Base-by-base conservation (phyloP, 2,329 filamentous ascomycete species). In the Clathrospora elynae region DNA sequence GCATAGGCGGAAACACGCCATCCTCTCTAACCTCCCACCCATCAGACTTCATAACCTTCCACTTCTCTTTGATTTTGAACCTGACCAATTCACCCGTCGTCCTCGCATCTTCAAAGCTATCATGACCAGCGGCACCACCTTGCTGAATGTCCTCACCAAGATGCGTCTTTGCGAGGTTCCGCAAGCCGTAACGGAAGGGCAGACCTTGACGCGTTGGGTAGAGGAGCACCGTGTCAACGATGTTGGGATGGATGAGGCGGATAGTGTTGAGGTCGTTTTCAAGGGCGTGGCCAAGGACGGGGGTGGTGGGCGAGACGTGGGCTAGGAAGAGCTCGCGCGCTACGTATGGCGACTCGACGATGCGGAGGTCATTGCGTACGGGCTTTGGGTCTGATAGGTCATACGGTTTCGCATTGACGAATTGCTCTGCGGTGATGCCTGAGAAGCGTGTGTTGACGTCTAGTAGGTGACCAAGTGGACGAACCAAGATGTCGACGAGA, bases 361-460 rank as follows among this genome's bases (percentile, higher is more conserved):
- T 87, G 37, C 81, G 83, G 23, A 96, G 77, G 5, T 65, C 51
- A 5, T 61, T 56, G 9, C 55, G 48, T 4, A 64, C 45, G 4
- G 49, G 61, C 3, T 61, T 51, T 6, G 60, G 41, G 10, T 63
- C 50, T 6, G 54, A 28, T 3, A 49, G 39, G 29, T 71, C 58
- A 51, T 69, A 64, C 23, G 63, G 57, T 30, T 62, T 61, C 0
- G 91, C 90, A 14, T 82, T 78, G 14, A 82, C 79, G 59, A 90
- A 86, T 51, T 95, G 86, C 36, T 93, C 83, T 0, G 86, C 81
- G 54, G 81, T 87, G 5, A 99, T 86, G 14, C 95, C 93, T 0
- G 91, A 96, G 70, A 88, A 99, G 2, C 88, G 83, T 2, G 90
- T 93, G 70, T 99, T 99, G 36, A 96, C 80, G 61, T 97, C 92